Conservation (phyloP, 306 rosid species). For the Glycine soja region DNA sequence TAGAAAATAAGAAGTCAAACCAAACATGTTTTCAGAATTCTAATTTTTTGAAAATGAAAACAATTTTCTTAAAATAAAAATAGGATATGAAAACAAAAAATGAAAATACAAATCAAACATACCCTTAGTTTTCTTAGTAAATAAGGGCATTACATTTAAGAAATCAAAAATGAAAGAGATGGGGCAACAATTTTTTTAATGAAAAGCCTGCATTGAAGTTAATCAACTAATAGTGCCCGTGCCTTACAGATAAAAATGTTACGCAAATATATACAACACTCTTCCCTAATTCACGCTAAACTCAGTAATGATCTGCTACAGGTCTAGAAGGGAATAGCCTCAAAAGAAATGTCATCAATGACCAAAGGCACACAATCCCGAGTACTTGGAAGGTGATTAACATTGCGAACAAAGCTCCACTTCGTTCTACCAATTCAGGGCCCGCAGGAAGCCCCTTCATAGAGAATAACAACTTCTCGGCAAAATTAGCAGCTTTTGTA, state of each 20-base stretch:
- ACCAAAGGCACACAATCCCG: conserved; percentile 84
- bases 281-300: conserved; percentile 14
- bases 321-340: conserved; percentile 96
- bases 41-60: too few species aligned
- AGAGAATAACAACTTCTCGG: conserved; percentile 65
- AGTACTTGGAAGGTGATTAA: conserved; percentile 64
- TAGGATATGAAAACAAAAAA: too few species aligned
- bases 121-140: background rate
- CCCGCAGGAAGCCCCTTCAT: conserved; percentile 64
- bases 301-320: conserved; percentile 84
- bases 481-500: conserved; percentile 73
- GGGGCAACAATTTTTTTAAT: background rate
- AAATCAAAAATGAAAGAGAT: conserved; percentile 4
- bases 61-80: too few species aligned
- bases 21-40: too few species aligned
- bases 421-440: conserved; percentile 65
- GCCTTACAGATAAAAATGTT: conserved; percentile 2
- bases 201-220: conserved; percentile 32
- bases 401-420: conserved; percentile 68
- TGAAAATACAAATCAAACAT: too few species aligned
- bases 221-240: conserved; percentile 20
- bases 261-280: conserved; percentile 42
- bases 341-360: conserved; percentile 80
- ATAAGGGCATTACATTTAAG: background rate
- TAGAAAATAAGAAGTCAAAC: too few species aligned